A percentile compares a stretch with the other conserved stretches of the same genome.
phyloP scores from a whole-genome alignment of 208 protist species.

The Leptomonas seymouri region DNA sequence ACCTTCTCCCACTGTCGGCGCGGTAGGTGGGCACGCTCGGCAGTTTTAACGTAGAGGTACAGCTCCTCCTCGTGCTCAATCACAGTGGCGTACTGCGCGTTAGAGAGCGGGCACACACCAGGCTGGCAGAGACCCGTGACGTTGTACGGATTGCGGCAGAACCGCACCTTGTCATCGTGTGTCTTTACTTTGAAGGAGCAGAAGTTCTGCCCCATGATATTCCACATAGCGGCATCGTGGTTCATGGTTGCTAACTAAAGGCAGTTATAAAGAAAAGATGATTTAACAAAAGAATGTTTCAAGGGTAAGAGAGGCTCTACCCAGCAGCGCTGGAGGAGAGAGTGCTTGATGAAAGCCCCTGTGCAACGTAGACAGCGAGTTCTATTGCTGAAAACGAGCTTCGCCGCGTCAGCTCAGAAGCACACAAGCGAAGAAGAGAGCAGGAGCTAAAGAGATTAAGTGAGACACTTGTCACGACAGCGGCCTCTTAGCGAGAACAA shows the following conservation, averaged over 20 bases:
- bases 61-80: slow-evolving; percentile 96
- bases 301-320: not conserved
- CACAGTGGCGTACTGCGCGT: slow-evolving; percentile 98
- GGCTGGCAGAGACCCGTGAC: slow-evolving; percentile 98
- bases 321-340: no score
- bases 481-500: no score
- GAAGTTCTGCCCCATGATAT: slow-evolving; percentile 92
- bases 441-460: no score
- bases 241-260: slow-evolving; percentile 69
- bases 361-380: no score
- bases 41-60: slow-evolving; percentile 99
- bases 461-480: no score
- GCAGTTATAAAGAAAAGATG: slow-evolving; percentile 17
- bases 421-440: no score
- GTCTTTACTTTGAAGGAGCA: slow-evolving; percentile 95
- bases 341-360: no score
- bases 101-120: slow-evolving; percentile 98
- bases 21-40: slow-evolving; percentile 98
- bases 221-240: slow-evolving; percentile 94
- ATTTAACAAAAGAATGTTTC: slow-evolving; percentile 19
- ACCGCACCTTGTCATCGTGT: slow-evolving; percentile 94
- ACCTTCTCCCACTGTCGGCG: slow-evolving; percentile 98
- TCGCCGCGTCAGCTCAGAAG: no score
- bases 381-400: no score
- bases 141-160: slow-evolving; percentile 99